Evolutionary conservation across 257 asterid species (phyloP).

Genomic region (Vinca minor): DNA sequence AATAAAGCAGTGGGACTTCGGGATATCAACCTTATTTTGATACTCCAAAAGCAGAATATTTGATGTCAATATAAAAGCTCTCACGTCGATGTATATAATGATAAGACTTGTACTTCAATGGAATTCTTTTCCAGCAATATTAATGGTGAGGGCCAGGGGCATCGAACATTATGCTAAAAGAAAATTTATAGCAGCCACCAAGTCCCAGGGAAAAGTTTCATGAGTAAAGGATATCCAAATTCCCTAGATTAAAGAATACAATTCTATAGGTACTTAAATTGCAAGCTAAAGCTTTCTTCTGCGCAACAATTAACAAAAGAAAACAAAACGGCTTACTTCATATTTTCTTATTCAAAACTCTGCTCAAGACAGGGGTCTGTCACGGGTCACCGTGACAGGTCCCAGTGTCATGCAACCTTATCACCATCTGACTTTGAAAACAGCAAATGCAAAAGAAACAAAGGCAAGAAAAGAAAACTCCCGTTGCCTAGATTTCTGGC

Average conservation of each 20-base stretch:
- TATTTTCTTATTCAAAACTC: background rate
- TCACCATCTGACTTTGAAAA: background rate
- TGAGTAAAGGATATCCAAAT: background rate
- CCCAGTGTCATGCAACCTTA: background rate
- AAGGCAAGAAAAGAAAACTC: background rate
- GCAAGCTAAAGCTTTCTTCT: background rate
- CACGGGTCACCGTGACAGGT: no score
- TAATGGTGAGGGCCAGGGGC: background rate
- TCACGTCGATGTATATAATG: background rate
- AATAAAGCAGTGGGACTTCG: background rate
- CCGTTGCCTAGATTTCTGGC: background rate
- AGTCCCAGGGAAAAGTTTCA: background rate
- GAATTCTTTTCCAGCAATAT: background rate
- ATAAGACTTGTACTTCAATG: background rate
- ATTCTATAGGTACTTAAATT: background rate
- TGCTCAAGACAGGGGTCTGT: no score
- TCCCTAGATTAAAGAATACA: background rate
- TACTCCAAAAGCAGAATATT: background rate
- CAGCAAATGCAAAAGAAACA: background rate
- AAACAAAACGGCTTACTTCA: background rate
- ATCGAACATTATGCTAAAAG: background rate
- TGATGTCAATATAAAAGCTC: background rate
- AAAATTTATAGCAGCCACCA: slow-evolving; percentile 1
- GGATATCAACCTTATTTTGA: background rate
- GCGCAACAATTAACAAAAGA: background rate